These are phyloP conservation scores for Plantago major DNA, from an alignment of 257 asterid species.

Conservation along the genomic window DNA sequence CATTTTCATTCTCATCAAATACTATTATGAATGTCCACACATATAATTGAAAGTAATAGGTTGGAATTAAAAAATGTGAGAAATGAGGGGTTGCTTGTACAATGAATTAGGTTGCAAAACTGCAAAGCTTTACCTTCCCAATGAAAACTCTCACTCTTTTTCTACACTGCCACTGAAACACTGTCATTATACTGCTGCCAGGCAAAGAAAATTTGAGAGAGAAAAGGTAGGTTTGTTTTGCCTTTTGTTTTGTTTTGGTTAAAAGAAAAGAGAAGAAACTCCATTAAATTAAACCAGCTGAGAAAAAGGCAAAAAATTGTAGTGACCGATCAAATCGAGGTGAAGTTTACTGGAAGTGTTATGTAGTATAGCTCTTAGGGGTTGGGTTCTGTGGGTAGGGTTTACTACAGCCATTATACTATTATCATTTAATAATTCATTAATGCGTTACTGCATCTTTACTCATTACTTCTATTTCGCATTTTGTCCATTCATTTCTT, in stretches of 20 bases:
- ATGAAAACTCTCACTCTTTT: slow-evolving; percentile 73
- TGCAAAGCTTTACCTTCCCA: slow-evolving; percentile 78
- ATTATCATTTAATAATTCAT: too few species aligned
- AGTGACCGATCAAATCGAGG: slow-evolving; percentile 54
- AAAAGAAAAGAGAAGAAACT: not conserved
- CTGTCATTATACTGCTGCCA: slow-evolving; percentile 48
- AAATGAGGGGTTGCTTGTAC: slow-evolving; percentile 4
- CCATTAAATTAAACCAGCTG: not conserved
- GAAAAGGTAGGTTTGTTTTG: slow-evolving; percentile 2
- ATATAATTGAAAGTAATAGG: too few species aligned
- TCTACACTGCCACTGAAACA: slow-evolving; percentile 66
- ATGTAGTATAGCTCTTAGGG: not conserved
- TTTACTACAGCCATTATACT: not conserved
- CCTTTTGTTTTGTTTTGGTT: not conserved
- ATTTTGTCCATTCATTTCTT: slow-evolving; percentile 9
- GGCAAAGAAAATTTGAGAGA: slow-evolving; percentile 39
- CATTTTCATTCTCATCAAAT: too few species aligned
- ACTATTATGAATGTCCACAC: too few species aligned
- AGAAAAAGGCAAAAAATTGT: not conserved
- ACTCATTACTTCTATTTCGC: not conserved
- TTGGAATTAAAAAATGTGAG: not conserved
- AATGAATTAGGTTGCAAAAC: not conserved
- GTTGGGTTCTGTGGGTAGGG: slow-evolving; percentile 8
- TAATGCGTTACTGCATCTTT: not conserved
- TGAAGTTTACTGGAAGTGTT: slow-evolving; percentile 23